These are phyloP conservation scores for Rhizopus microsporus DNA, from an alignment of 371 early-diverging fungal genomes.

Conservation along the genomic window DNA sequence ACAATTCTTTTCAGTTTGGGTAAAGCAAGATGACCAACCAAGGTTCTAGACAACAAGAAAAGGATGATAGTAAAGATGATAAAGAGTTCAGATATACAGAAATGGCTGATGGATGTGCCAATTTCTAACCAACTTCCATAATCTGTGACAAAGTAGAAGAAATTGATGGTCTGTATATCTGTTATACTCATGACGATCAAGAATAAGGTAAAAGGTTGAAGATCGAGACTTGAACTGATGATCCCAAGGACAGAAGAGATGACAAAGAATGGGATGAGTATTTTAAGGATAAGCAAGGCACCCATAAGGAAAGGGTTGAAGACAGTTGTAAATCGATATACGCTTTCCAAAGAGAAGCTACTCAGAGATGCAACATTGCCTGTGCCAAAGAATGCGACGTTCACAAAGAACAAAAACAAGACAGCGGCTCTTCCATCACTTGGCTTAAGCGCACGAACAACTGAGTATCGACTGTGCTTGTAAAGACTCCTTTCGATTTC, in stretches of 20 bases:
- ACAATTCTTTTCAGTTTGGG: constrained; percentile 20
- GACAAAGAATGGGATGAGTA: constrained; percentile 91
- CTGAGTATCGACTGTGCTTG: constrained; percentile 4
- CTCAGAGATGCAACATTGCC: constrained; percentile 92
- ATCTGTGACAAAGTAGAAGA: constrained; percentile 92
- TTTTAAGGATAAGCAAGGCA: constrained; percentile 80
- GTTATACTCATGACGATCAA: constrained; percentile 81
- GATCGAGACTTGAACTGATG: constrained; percentile 66
- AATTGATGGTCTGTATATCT: constrained; percentile 94
- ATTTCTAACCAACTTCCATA: constrained; percentile 96
- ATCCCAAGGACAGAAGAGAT: constrained; percentile 81
- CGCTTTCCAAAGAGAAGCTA: constrained; percentile 87
- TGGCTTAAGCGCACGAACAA: constrained; percentile 31
- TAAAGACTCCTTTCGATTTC: constrained; percentile 70
- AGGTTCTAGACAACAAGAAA: constrained; percentile 61
- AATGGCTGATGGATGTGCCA: constrained; percentile 93
- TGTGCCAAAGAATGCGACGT: constrained; percentile 94
- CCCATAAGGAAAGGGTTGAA: constrained; percentile 94
- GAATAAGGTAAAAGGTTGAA: constrained; percentile 85
- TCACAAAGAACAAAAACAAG: constrained; percentile 85
- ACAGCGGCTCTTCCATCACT: constrained; percentile 76
- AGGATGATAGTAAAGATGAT: constrained; percentile 77
- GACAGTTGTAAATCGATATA: constrained; percentile 87
- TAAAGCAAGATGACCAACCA: constrained; percentile 56
- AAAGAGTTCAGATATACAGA: constrained; percentile 84